Conservation (phyloP, 1,284 basidiomycete genomes). For the Malassezia sympodialis region DNA sequence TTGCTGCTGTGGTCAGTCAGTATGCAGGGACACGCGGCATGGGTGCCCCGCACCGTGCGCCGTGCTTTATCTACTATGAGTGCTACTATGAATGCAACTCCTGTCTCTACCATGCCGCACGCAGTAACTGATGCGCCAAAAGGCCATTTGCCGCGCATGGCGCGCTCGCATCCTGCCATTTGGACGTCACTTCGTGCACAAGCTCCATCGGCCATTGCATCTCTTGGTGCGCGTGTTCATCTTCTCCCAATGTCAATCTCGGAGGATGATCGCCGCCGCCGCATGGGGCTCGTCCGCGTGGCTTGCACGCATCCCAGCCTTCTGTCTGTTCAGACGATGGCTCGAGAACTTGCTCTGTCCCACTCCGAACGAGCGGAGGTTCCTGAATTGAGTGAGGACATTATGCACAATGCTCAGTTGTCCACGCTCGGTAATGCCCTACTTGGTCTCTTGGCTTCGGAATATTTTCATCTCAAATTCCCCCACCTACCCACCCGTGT, state of each 20-base stretch:
- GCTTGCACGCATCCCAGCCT: slow-evolving; percentile 40
- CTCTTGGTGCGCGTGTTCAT: slow-evolving; percentile 33
- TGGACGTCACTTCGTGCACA: slow-evolving; percentile 36
- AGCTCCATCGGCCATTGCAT: slow-evolving; percentile 27
- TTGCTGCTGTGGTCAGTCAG: not conserved
- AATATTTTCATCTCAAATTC: slow-evolving; percentile 70
- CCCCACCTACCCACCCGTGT: slow-evolving; percentile 85
- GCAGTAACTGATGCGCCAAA: slow-evolving; percentile 16
- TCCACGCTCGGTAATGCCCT: slow-evolving; percentile 75
- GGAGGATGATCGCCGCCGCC: slow-evolving; percentile 21
- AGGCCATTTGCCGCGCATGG: slow-evolving; percentile 30
- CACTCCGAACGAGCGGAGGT: slow-evolving; percentile 7
- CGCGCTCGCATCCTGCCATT: slow-evolving; percentile 32
- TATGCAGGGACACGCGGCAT: slow-evolving; percentile 4
- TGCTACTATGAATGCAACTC: not conserved
- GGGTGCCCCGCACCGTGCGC: slow-evolving; percentile 1
- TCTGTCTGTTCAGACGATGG: slow-evolving; percentile 17
- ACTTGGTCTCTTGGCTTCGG: slow-evolving; percentile 78
- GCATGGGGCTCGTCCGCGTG: slow-evolving; percentile 28
- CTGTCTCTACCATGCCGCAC: not conserved
- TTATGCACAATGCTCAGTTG: slow-evolving; percentile 64
- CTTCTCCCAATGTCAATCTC: slow-evolving; percentile 22
- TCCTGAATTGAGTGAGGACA: slow-evolving; percentile 4
- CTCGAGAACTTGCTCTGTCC: slow-evolving; percentile 11
- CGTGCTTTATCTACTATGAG: slow-evolving; percentile 4